Percentiles rank a stretch among this genome's conserved stretches.
Evolutionary conservation across 495 filamentous ascomycete genomes (phyloP).

Genomic region (Annulohypoxylon nitens): DNA sequence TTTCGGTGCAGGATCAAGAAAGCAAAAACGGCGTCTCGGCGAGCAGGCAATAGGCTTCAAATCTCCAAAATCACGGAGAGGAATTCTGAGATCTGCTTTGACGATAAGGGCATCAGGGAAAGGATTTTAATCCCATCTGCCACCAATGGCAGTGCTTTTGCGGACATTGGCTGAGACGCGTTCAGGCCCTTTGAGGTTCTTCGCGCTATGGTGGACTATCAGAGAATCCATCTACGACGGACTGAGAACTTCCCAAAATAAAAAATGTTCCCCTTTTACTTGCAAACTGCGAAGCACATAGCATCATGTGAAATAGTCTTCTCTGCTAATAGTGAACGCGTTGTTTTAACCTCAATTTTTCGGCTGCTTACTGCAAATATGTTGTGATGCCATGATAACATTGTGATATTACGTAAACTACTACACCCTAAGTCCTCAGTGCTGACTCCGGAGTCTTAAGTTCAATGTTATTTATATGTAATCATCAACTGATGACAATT

Average conservation of each 20-base stretch:
- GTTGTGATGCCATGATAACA: not conserved
- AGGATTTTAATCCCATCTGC: constrained; percentile 51
- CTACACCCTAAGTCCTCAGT: not conserved
- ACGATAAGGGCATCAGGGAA: constrained; percentile 51
- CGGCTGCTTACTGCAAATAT: not conserved
- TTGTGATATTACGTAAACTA: not conserved
- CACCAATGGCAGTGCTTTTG: constrained; percentile 50
- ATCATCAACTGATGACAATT: no score
- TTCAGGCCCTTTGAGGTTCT: constrained; percentile 52
- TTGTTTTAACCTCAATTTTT: not conserved
- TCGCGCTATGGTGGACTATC: constrained; percentile 52
- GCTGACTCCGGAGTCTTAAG: no score
- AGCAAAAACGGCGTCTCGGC: constrained; percentile 53
- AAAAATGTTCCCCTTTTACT: constrained; percentile 48
- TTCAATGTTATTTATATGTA: no score
- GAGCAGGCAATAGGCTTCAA: constrained; percentile 52
- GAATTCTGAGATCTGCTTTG: constrained; percentile 56
- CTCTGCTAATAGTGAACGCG: constrained; percentile 14
- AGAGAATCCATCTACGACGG: constrained; percentile 54
- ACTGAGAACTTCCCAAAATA: constrained; percentile 58
- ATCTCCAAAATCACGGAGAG: constrained; percentile 51
- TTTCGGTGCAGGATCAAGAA: constrained; percentile 57
- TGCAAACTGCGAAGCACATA: constrained; percentile 2
- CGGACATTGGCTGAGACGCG: constrained; percentile 53
- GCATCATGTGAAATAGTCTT: constrained; percentile 17